Conservation (phyloP, 495 filamentous ascomycete genomes). For the Annulohypoxylon nitens region DNA sequence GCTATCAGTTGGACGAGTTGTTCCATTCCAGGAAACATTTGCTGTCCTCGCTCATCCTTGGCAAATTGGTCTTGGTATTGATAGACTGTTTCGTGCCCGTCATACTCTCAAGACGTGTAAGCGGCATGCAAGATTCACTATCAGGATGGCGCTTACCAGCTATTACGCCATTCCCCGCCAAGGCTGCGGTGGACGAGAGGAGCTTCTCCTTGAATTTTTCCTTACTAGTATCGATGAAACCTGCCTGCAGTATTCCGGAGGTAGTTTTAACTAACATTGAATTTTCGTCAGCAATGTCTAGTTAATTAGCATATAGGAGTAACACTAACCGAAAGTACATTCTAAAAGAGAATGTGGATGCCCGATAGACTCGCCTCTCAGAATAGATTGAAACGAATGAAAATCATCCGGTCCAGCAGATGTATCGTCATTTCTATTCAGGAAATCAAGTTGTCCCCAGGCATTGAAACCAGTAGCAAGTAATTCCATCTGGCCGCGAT, state of each 20-base stretch:
- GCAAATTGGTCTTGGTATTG: slow-evolving; percentile 47
- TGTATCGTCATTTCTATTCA: not conserved
- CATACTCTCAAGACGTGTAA: slow-evolving; percentile 43
- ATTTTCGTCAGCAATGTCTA: slow-evolving; percentile 19
- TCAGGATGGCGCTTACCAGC: slow-evolving; percentile 34
- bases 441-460: slow-evolving; percentile 62
- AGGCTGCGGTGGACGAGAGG: slow-evolving; percentile 40
- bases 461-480: slow-evolving; percentile 67
- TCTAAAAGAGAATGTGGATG: slow-evolving; percentile 48
- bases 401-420: slow-evolving; percentile 57
- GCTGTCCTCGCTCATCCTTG: slow-evolving; percentile 14
- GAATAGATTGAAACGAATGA: slow-evolving; percentile 52
- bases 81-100: slow-evolving; percentile 37
- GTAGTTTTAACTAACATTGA: slow-evolving; percentile 45
- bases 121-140: not conserved
- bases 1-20: slow-evolving; percentile 61
- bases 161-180: slow-evolving; percentile 53
- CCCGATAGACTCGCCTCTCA: slow-evolving; percentile 52
- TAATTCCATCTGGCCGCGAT: slow-evolving; percentile 56
- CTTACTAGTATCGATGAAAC: slow-evolving; percentile 33
- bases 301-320: not conserved
- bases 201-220: slow-evolving; percentile 34
- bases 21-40: slow-evolving; percentile 41
- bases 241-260: slow-evolving; percentile 45
- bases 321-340: slow-evolving; percentile 57